Base-by-base conservation (phyloP, 176 grass and related monocot genomes). In the Oryza longistaminata region DNA sequence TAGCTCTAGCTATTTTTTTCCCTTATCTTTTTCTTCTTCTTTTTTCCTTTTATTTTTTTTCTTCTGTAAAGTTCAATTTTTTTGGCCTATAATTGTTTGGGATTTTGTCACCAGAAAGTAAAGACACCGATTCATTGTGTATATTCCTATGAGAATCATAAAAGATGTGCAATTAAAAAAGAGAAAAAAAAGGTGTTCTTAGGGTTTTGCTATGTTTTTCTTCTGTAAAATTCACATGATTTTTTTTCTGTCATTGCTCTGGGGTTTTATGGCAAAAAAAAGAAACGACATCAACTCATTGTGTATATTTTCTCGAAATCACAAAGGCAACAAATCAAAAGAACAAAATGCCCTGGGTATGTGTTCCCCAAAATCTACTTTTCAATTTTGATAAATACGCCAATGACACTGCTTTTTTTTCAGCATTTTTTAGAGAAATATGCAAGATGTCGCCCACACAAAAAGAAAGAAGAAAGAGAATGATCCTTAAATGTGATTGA, bases 251-350 rank as follows among this genome's bases (percentile, higher is more conserved):
- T 73, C 13, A 5, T 8, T 60, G 17, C 58, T 35, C 11, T 33
- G n/a, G 16, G 44, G 11, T 2, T 87, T 75, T 81, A 70, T 87
- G 46, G 71, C 25, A 34, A 53, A n/a, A 24, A 53, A n/a, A 87
- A 42, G 33, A 55, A 21, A 68, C 14, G 21, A 68, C 45, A 74
- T 9, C 6, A 49, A 49, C 50, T 74, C 44, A 19, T 17, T 29
- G 7, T 50, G 71, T 17, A 50, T 11, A 25, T 22, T 13, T 15
- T 43, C 15, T 24, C 7, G 26, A 2, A 43, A 71, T 71, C 68
- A 34, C 10, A 72, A 33, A 71, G 50, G 26, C 25, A 52, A 39
- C 34, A 19, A 81, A 15, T 39, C 34, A 81, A 55, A 67, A 69
- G 5, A 62, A n/a, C n/a, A 62, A 62, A 62, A 37, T 1, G 21